Conservation (phyloP, 805 yeast genomes). For the Pichia heedii region DNA sequence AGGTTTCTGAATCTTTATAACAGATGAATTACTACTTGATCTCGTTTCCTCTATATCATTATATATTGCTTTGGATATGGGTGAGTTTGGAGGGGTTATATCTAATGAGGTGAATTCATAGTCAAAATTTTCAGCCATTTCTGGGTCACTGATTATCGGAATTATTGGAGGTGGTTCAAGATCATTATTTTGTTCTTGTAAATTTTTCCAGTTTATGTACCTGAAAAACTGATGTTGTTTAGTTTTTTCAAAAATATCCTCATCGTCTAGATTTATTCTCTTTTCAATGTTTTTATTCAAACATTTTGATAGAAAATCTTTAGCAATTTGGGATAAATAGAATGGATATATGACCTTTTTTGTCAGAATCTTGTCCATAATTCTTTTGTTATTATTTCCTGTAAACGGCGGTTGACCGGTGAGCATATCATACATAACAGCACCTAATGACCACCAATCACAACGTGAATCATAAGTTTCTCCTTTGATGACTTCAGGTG, state of each 20-base stretch:
- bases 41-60: conserved; percentile 23
- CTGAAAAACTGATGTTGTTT: conserved; percentile 69
- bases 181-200: conserved; percentile 39
- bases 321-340: conserved; percentile 71
- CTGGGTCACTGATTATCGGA: conserved; percentile 78
- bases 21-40: conserved; percentile 25
- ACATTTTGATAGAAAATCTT: conserved; percentile 58
- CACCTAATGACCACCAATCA: conserved; percentile 91
- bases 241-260: conserved; percentile 36
- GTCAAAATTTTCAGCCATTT: conserved; percentile 77
- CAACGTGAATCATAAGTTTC: conserved; percentile 68
- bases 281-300: conserved; percentile 62
- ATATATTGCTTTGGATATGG: conserved; percentile 21
- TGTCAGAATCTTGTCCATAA: conserved; percentile 63
- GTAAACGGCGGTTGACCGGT: conserved; percentile 87
- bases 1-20: conserved; percentile 25
- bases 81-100: conserved; percentile 33
- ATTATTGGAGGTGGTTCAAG: conserved; percentile 72
- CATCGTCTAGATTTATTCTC: conserved; percentile 49
- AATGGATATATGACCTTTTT: conserved; percentile 64
- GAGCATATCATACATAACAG: conserved; percentile 68
- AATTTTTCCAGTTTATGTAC: conserved; percentile 57
- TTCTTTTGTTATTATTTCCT: conserved; percentile 68
- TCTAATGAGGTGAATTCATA: conserved; percentile 67
- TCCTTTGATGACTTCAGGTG: conserved; percentile 80